These are phyloP conservation scores for Noccaea bulbosa DNA, from an alignment of 345 rosid species.

Conservation along the genomic window DNA sequence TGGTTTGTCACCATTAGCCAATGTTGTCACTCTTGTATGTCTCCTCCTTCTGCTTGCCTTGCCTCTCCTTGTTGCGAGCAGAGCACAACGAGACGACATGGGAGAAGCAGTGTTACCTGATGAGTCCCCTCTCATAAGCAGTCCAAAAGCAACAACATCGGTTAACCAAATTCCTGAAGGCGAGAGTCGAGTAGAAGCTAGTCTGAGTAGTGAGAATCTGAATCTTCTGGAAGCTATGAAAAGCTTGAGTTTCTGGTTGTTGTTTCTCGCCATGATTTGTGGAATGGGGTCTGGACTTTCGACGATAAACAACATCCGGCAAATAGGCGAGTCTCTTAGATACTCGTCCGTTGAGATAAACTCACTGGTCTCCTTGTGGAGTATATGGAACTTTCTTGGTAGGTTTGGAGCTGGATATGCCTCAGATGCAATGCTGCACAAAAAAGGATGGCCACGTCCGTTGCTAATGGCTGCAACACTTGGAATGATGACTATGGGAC, in stretches of 20 bases:
- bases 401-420: conserved; percentile 83
- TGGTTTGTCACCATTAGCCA: conserved; percentile 56
- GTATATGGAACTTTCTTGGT: conserved; percentile 94
- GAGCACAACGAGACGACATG: conserved; percentile 54
- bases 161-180: conserved; percentile 30
- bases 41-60: conserved; percentile 59
- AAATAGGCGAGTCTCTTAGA: conserved; percentile 82
- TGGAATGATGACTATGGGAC: conserved; percentile 64
- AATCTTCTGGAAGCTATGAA: conserved; percentile 61
- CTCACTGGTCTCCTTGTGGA: conserved; percentile 73
- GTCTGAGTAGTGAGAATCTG: conserved; percentile 28
- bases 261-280: conserved; percentile 75
- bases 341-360: conserved; percentile 62
- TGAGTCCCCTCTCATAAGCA: conserved; percentile 34
- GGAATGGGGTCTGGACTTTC: conserved; percentile 91
- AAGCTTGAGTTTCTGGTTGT: conserved; percentile 67
- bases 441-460: conserved; percentile 75
- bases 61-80: conserved; percentile 61
- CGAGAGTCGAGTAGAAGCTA: conserved; percentile 22
- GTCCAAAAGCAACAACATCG: conserved; percentile 43
- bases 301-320: conserved; percentile 79
- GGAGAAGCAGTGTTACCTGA: conserved; percentile 27
- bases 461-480: conserved; percentile 70
- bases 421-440: conserved; percentile 71
- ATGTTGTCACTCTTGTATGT: conserved; percentile 46